phyloP scores from a whole-genome alignment of 78 protist genomes.

The Andalucia godoyi region DNA sequence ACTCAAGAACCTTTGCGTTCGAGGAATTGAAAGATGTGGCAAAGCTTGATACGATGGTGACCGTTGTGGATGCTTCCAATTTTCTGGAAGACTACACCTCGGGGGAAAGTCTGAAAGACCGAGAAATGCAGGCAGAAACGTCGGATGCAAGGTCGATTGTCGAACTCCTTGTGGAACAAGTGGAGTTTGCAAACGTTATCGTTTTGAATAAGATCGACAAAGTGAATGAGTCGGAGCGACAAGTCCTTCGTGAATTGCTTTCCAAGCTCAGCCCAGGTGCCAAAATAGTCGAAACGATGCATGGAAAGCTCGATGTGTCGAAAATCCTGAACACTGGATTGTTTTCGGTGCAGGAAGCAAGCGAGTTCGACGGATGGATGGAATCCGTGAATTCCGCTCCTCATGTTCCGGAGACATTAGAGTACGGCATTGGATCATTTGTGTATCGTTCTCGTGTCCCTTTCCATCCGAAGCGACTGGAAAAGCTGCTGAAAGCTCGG shows the following conservation, averaged over 20 bases:
- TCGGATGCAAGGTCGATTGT: slow-evolving; percentile 28
- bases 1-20: too few species aligned
- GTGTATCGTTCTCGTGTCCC: slow-evolving; percentile 59
- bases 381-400: too few species aligned
- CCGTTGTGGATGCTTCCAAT: slow-evolving; percentile 24
- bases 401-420: slow-evolving; percentile 62
- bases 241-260: too few species aligned
- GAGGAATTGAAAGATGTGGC: slow-evolving; percentile 13
- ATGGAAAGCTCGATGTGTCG: too few species aligned
- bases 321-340: too few species aligned
- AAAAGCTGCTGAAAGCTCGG: background rate
- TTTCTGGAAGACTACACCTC: background rate
- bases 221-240: too few species aligned
- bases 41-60: slow-evolving; percentile 18
- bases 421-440: slow-evolving; percentile 70
- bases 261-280: too few species aligned
- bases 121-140: background rate
- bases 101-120: background rate
- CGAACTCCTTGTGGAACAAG: slow-evolving; percentile 54
- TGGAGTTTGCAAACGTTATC: slow-evolving; percentile 69
- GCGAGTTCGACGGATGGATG: too few species aligned
- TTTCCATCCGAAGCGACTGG: slow-evolving; percentile 61
- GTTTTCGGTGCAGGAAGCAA: too few species aligned
- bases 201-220: slow-evolving; percentile 59
- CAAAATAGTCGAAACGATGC: too few species aligned